phyloP scores from a whole-genome alignment of 2,329 filamentous ascomycete genomes.

The Beauveria caledonica region DNA sequence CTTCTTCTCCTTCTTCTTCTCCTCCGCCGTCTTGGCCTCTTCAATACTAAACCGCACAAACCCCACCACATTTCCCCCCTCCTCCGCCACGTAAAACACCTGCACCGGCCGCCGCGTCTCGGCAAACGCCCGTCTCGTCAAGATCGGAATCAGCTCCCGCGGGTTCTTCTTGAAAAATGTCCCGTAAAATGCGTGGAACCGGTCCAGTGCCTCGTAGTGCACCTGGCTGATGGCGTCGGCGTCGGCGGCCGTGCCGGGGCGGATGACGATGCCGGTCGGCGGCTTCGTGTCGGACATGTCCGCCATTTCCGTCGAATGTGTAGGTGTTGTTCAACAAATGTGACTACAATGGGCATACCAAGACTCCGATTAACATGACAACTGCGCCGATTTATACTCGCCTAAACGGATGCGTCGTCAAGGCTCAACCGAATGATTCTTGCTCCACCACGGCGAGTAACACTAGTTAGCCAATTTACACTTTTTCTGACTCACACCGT shows the following conservation, averaged over 20 bases:
- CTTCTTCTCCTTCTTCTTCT: not conserved
- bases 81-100: slow-evolving; percentile 12
- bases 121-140: slow-evolving; percentile 8
- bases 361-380: not conserved
- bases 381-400: not conserved
- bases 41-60: slow-evolving; percentile 12
- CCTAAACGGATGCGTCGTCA: not conserved
- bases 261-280: slow-evolving; percentile 8
- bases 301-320: not conserved
- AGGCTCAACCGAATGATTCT: not conserved
- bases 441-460: not conserved
- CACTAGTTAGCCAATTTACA: not conserved
- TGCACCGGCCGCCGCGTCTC: not conserved
- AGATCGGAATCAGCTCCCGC: slow-evolving; percentile 7
- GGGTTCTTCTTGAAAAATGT: slow-evolving; percentile 15
- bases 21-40: slow-evolving; percentile 3
- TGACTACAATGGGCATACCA: not conserved
- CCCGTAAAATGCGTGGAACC: slow-evolving; percentile 16
- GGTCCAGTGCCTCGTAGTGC: slow-evolving; percentile 15
- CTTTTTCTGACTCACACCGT: slow-evolving; percentile 7
- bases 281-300: not conserved
- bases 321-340: too few relatives aligned
- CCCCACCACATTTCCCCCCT: slow-evolving; percentile 10
- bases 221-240: slow-evolving; percentile 11
- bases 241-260: slow-evolving; percentile 12